phyloP scores from a whole-genome alignment of 2,329 filamentous ascomycete genomes.

The Sporothrix protearum region DNA sequence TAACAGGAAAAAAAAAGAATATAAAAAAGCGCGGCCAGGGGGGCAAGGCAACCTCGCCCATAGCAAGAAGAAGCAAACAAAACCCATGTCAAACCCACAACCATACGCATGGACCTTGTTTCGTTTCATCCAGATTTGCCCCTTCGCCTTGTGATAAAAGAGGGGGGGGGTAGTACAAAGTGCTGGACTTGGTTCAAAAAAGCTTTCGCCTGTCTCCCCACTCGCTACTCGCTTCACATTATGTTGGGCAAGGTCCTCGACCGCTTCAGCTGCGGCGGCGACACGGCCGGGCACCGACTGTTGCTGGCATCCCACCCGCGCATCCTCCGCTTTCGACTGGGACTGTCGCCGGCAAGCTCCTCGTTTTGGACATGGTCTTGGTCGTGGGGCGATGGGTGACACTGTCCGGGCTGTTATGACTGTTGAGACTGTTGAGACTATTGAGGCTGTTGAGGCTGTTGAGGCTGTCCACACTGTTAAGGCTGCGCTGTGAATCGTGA shows the following conservation, averaged over 20 bases:
- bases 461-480: neutral
- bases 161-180: neutral
- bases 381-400: neutral
- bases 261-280: slow-evolving; percentile 26
- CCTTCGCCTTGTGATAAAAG: neutral
- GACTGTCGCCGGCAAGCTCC: neutral
- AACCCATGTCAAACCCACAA: neutral
- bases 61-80: neutral
- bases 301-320: neutral
- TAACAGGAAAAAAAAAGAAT: too few relatives aligned
- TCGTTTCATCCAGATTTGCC: neutral
- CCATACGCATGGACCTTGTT: slow-evolving; percentile 6
- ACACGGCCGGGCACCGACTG: slow-evolving; percentile 9
- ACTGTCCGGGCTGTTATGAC: neutral
- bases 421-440: neutral
- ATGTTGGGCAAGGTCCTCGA: neutral
- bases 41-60: neutral
- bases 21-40: neutral
- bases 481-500: neutral
- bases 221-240: neutral
- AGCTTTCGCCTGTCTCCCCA: neutral
- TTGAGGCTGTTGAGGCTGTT: neutral
- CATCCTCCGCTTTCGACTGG: neutral
- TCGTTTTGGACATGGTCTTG: neutral
- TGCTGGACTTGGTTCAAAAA: neutral